Evolutionary conservation across 768 basidiomycete genomes (phyloP), one percentile per base, ranked within the genome.

Genomic region (Leccinum arenicola): DNA sequence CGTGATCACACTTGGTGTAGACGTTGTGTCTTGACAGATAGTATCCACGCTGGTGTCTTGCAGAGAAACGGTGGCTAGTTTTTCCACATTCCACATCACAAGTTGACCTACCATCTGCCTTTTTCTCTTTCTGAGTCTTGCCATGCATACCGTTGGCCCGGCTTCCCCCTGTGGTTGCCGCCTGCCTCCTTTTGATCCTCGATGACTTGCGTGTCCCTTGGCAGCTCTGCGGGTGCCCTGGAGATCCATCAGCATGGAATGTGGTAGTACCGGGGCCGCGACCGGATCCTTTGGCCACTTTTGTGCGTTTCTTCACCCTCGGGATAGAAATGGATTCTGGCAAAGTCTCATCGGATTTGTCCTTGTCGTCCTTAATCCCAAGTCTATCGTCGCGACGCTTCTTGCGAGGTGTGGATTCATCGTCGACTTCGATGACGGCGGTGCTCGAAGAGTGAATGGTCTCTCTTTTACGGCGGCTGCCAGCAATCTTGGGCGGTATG

Each of bases 171-270:
- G 51, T 51, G 29, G 36, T 45, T 3, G 36, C n/a, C 3, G 17
- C 45, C 55, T 56, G 64, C 47, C 36, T 62, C 57, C 61, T 59
- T 53, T 59, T 68, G 14, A 66, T 59, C 35, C 62, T 68, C 29
- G 57, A 59, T 6, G 62, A 64, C 45, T 56, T 69, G 21, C 65
- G 62, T 45, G 60, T 61, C 10, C 54, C 63, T 33, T 52, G 52
- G 25, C 33, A 38, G 23, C 49, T 48, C 50, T 58, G 23, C 27
- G 49, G 55, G 17, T 27, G 15, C n/a, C 64, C 63, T 25, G 75
- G 73, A 50, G 73, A 66, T 50, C 72, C 71, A 50, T 77, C 75
- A 40, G 71, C 73, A 56, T 77, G 70, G 36, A 74, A 56, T 19
- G 35, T 47, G 6, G 55, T 58, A 2, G 53, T 51, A 54, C 40